Conservation (phyloP, 805 yeast species). For the Ogataea dorogensis region DNA sequence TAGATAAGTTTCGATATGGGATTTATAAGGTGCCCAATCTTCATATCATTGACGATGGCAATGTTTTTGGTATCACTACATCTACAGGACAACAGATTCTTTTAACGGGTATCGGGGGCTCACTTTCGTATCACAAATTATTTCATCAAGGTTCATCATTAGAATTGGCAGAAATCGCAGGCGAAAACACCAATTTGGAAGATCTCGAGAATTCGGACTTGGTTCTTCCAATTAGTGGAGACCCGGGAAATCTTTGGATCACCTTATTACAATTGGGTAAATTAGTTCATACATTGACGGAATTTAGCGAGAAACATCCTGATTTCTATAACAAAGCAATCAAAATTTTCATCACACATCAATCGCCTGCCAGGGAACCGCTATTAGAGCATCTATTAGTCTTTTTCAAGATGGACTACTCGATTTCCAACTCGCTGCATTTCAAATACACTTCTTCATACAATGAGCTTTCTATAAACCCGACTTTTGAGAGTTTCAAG, state of each 20-base stretch:
- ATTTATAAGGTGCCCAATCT: conserved; percentile 55
- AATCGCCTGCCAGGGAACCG: conserved; percentile 70
- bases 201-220: conserved; percentile 25
- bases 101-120: conserved; percentile 72
- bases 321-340: conserved; percentile 40
- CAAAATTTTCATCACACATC: conserved; percentile 63
- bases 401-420: conserved; percentile 65
- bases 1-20: conserved; percentile 60
- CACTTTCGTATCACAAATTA: conserved; percentile 60
- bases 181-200: conserved; percentile 22
- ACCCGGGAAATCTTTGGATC: conserved; percentile 72
- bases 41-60: conserved; percentile 58
- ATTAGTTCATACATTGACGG: conserved; percentile 47
- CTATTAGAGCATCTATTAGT: conserved; percentile 66
- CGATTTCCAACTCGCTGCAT: conserved; percentile 71
- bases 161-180: conserved; percentile 33
- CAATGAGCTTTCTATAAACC: conserved; percentile 63
- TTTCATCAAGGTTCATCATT: conserved; percentile 61
- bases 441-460: conserved; percentile 68
- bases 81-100: conserved; percentile 46
- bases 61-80: conserved; percentile 42
- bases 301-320: conserved; percentile 35
- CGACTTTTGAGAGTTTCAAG: conserved; percentile 62
- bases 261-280: conserved; percentile 70
- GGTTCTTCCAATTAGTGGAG: conserved; percentile 54